Evolutionary conservation across 495 filamentous ascomycete species (phyloP).

Genomic region (Entonaema liquescens): DNA sequence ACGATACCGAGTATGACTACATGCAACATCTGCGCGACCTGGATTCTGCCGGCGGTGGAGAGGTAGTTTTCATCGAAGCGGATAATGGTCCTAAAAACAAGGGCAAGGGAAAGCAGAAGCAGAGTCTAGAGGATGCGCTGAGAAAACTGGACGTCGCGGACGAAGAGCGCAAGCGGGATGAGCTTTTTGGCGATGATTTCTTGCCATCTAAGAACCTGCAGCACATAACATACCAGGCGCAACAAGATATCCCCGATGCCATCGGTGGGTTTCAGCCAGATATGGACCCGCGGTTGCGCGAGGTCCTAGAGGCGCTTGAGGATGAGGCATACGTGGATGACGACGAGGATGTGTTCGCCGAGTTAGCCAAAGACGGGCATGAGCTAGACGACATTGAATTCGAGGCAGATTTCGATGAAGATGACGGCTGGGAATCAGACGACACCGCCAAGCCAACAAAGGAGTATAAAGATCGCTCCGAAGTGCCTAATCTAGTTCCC

Average conservation of each 20-base stretch:
- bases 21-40: conserved; percentile 98
- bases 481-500: conserved; percentile 59
- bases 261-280: conserved; percentile 95
- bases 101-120: conserved; percentile 71
- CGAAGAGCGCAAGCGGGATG: conserved; percentile 55
- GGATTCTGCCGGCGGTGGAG: conserved; percentile 60
- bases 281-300: conserved; percentile 94
- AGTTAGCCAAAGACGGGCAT: conserved; percentile 75
- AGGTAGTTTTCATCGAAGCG: conserved; percentile 82
- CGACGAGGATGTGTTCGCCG: conserved; percentile 80
- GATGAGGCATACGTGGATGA: conserved; percentile 97
- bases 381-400: conserved; percentile 65
- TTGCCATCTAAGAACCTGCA: conserved; percentile 75
- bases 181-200: conserved; percentile 72
- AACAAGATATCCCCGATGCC: conserved; percentile 90
- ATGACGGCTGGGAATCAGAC: conserved; percentile 93
- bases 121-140: conserved; percentile 81
- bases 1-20: conserved; percentile 95
- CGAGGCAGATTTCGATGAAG: conserved; percentile 68
- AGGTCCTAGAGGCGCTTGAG: conserved; percentile 93
- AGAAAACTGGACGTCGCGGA: conserved; percentile 68
- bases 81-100: conserved; percentile 60
- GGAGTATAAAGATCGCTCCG: conserved; percentile 57
- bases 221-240: conserved; percentile 84
- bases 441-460: conserved; percentile 78